These are phyloP conservation scores for Dalbergia cultrata DNA, from an alignment of 306 rosid species.

Conservation along the genomic window DNA sequence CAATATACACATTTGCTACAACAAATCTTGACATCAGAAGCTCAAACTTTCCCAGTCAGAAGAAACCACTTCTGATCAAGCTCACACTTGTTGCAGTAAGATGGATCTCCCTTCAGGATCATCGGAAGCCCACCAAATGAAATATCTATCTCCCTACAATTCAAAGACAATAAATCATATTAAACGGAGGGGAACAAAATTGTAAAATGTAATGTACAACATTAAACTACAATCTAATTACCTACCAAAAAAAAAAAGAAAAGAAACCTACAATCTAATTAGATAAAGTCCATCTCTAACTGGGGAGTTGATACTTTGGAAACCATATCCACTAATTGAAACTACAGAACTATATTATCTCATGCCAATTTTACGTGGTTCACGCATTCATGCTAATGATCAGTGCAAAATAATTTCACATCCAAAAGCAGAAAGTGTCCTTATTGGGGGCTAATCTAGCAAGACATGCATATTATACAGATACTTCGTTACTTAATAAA, in stretches of 20 bases:
- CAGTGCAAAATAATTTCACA: background rate
- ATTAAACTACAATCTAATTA: slow-evolving; percentile 26
- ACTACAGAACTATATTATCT: background rate
- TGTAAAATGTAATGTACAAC: background rate
- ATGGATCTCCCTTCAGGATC: slow-evolving; percentile 73
- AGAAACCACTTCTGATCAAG: slow-evolving; percentile 62
- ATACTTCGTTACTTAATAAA: background rate
- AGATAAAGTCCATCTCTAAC: slow-evolving; percentile 31
- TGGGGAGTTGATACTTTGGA: background rate
- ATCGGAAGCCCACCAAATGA: slow-evolving; percentile 82
- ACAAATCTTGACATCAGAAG: slow-evolving; percentile 47
- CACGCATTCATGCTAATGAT: slow-evolving; percentile 19
- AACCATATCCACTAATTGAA: slow-evolving; percentile 1
- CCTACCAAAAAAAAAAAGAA: no score
- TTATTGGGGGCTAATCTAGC: background rate
- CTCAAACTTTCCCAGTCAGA: slow-evolving; percentile 73
- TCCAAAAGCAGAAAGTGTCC: background rate
- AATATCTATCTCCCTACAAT: slow-evolving; percentile 74
- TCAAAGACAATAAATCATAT: slow-evolving; percentile 33
- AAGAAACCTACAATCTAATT: no score
- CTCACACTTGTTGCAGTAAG: slow-evolving; percentile 48
- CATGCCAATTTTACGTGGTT: background rate
- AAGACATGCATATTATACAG: background rate
- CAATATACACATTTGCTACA: no score
- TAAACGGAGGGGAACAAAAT: background rate